Evolutionary conservation across 805 yeast species (phyloP).

Genomic region (Cyberlindnera mycetangii): DNA sequence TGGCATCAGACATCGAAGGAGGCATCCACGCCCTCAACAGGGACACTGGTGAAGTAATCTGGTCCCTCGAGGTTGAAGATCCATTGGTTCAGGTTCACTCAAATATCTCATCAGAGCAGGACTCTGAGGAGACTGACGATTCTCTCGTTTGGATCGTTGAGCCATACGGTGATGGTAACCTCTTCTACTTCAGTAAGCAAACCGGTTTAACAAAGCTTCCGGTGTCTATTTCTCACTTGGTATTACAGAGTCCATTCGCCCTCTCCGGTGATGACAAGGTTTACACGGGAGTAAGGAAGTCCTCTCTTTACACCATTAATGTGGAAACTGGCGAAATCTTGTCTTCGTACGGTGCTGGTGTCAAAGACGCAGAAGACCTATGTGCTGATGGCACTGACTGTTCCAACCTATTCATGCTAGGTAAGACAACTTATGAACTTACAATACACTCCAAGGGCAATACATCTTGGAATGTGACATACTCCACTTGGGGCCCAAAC

Average conservation of each 20-base stretch:
- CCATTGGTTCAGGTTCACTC: conserved; percentile 51
- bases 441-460: conserved; percentile 73
- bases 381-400: conserved; percentile 20
- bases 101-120: conserved; percentile 15
- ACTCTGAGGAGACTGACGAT: conserved; percentile 20
- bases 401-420: conserved; percentile 50
- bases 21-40: conserved; percentile 78
- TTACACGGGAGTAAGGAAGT: conserved; percentile 79
- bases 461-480: conserved; percentile 80
- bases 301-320: conserved; percentile 74
- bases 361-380: conserved; percentile 4
- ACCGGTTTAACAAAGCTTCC: conserved; percentile 80
- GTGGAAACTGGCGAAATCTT: conserved; percentile 70
- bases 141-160: conserved; percentile 81
- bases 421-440: conserved; percentile 69
- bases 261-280: conserved; percentile 67
- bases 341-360: conserved; percentile 58
- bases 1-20: conserved; percentile 85
- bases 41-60: conserved; percentile 65
- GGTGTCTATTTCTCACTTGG: conserved; percentile 71
- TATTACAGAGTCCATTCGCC: conserved; percentile 83
- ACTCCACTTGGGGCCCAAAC: conserved; percentile 90
- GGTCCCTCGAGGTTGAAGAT: conserved; percentile 69
- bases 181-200: conserved; percentile 74
- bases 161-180: conserved; percentile 79